A percentile compares a stretch with the other conserved stretches of the same genome.
Conservation (phyloP, 208 protist species). For the Strigomonas oncopelti region DNA sequence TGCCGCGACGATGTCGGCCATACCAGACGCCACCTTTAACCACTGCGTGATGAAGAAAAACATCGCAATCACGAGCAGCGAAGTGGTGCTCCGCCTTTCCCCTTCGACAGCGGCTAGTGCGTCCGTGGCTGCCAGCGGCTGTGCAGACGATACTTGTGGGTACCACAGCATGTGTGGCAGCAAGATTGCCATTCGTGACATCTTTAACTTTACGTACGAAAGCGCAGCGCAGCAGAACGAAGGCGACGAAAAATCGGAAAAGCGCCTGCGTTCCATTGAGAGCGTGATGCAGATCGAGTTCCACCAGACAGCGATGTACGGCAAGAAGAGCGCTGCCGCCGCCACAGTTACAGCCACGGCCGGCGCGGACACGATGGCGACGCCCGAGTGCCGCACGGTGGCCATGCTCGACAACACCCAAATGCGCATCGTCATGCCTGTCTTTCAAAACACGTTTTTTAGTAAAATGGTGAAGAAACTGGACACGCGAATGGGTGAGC, state of each 20-base stretch:
- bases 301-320: background rate
- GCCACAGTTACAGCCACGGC: no score
- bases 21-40: background rate
- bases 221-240: no score
- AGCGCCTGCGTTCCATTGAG: background rate
- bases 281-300: background rate
- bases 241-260: background rate
- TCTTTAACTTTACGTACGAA: background rate
- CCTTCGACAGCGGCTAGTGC: no score
- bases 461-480: background rate
- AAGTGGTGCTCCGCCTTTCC: background rate
- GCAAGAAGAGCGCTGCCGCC: background rate
- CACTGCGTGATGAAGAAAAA: conserved; percentile 20
- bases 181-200: background rate
- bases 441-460: conserved; percentile 1
- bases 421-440: background rate
- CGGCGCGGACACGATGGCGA: background rate
- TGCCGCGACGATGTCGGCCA: background rate
- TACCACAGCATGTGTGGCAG: background rate
- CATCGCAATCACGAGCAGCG: background rate
- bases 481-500: background rate
- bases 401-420: background rate
- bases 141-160: background rate
- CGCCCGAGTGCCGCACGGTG: background rate
- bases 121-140: background rate